Conservation (phyloP, 2,329 filamentous ascomycete species). For the Beauveria varroae region DNA sequence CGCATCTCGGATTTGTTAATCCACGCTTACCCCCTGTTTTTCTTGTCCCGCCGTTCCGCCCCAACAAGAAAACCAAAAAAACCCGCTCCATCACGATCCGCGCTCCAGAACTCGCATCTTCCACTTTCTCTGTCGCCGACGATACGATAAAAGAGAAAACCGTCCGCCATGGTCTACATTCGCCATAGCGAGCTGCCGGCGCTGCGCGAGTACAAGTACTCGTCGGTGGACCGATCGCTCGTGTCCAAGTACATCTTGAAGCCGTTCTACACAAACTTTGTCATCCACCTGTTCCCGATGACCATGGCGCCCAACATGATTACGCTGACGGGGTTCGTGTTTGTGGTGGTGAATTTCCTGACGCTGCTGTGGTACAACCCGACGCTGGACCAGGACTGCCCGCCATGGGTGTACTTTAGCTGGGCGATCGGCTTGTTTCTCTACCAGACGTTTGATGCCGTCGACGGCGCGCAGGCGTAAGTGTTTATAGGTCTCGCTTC, state of each 20-base stretch:
- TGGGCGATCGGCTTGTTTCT: slow-evolving; percentile 88
- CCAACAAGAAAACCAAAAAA: not conserved
- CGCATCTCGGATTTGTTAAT: not conserved
- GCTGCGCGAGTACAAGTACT: slow-evolving; percentile 94
- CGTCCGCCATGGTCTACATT: slow-evolving; percentile 79
- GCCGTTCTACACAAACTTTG: slow-evolving; percentile 92
- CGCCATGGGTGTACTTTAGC: slow-evolving; percentile 86
- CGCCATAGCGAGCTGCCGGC: slow-evolving; percentile 82
- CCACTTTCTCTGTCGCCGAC: not conserved
- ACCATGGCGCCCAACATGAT: slow-evolving; percentile 88
- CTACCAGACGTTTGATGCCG: slow-evolving; percentile 97
- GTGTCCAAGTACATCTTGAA: slow-evolving; percentile 91
- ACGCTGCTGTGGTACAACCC: slow-evolving; percentile 95
- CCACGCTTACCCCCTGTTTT: not conserved
- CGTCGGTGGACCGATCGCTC: slow-evolving; percentile 80
- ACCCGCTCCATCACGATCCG: not conserved
- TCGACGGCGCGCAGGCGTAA: slow-evolving; percentile 88
- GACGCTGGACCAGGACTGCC: slow-evolving; percentile 88
- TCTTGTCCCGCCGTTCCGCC: not conserved
- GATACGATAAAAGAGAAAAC: not conserved
- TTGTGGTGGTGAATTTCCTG: slow-evolving; percentile 81
- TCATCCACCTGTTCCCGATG: slow-evolving; percentile 92
- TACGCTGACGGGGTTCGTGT: slow-evolving; percentile 82
- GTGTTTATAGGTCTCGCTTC: slow-evolving; percentile 27
- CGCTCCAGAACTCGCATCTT: not conserved